These are phyloP conservation scores for Anacardium occidentale DNA, from an alignment of 345 rosid species.

Conservation along the genomic window DNA sequence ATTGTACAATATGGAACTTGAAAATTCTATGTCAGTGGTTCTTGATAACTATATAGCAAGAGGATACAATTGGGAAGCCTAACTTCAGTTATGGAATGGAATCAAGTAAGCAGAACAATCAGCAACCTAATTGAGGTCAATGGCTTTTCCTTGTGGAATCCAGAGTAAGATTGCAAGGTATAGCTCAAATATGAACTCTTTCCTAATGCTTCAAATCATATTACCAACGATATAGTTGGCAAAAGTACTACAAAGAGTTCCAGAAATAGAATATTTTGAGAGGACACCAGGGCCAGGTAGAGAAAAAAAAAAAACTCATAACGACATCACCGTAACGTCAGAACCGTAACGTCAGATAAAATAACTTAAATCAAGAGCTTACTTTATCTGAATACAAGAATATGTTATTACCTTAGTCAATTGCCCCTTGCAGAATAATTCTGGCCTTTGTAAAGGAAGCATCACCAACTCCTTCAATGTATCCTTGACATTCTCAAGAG, in stretches of 20 bases:
- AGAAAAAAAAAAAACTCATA: background rate
- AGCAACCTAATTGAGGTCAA: background rate
- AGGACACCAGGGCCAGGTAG: background rate
- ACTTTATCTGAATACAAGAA: background rate
- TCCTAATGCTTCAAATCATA: background rate
- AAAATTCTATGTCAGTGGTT: background rate
- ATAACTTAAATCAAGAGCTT: constrained; percentile 6
- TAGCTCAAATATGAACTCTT: background rate
- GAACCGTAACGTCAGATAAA: background rate
- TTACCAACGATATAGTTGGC: background rate
- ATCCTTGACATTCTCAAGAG: constrained; percentile 88
- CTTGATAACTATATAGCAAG: background rate
- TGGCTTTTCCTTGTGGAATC: background rate
- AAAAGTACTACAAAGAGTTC: background rate
- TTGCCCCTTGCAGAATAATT: constrained; percentile 86
- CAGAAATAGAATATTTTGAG: background rate
- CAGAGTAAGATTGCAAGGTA: background rate
- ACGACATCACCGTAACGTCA: constrained; percentile 8
- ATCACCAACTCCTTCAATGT: constrained; percentile 86
- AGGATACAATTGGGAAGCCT: background rate
- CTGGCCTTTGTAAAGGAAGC: constrained; percentile 90
- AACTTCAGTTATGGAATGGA: background rate
- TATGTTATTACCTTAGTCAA: constrained; percentile 59
- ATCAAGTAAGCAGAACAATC: background rate
- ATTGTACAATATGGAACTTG: background rate